Evolutionary conservation across 257 asterid species (phyloP).

Genomic region (Nicotiana paniculata): DNA sequence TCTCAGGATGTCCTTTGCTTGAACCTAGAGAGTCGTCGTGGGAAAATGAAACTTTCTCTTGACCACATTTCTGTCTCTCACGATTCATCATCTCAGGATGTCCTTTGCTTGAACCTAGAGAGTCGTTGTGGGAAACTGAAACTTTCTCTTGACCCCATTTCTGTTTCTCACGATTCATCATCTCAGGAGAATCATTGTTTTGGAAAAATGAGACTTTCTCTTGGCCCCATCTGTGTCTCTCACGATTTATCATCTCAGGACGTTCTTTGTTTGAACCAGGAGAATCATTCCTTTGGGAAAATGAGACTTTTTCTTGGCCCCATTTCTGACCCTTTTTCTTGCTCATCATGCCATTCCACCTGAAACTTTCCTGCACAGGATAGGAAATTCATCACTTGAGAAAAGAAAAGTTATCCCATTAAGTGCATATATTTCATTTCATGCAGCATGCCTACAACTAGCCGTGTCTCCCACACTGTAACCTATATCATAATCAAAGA

Average conservation of each 20-base stretch:
- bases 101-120: constrained; percentile 18
- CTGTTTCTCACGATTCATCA: constrained; percentile 6
- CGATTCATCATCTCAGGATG: constrained; percentile 21
- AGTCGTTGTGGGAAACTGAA: constrained; percentile 1
- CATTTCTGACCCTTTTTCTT: constrained; percentile 92
- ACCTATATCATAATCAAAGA: background rate
- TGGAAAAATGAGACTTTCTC: constrained; percentile 41
- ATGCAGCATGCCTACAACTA: background rate
- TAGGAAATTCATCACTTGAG: constrained; percentile 3
- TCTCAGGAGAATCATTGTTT: constrained; percentile 35
- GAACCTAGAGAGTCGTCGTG: constrained; percentile 10
- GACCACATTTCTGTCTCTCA: background rate
- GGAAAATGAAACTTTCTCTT: background rate
- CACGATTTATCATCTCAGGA: constrained; percentile 21
- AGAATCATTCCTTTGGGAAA: constrained; percentile 32
- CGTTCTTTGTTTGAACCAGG: background rate
- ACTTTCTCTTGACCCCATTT: background rate
- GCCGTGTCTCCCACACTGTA: background rate
- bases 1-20: constrained; percentile 26
- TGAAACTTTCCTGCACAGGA: constrained; percentile 46
- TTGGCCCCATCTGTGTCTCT: constrained; percentile 51
- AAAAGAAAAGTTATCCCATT: background rate
- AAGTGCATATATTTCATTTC: background rate
- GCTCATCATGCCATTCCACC: constrained; percentile 86
- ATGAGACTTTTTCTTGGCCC: constrained; percentile 58